These are phyloP conservation scores for Erodium chrysanthum DNA, from an alignment of 441 rosid species.

Conservation along the genomic window DNA sequence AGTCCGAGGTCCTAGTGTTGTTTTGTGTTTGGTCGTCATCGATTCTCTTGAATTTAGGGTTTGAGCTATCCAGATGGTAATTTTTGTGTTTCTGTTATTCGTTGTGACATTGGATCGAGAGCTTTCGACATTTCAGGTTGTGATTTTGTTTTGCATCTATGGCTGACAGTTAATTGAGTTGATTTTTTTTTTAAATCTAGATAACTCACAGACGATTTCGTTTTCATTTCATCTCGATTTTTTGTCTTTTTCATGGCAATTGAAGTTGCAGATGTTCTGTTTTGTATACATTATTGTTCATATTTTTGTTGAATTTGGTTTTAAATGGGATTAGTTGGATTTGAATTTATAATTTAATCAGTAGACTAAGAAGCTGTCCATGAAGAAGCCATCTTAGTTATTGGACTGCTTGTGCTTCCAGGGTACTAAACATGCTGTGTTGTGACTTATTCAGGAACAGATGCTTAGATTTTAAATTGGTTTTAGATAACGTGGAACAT, in stretches of 20 bases:
- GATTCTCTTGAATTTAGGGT: conserved; percentile 1
- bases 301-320: neutral
- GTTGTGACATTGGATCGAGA: neutral
- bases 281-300: neutral
- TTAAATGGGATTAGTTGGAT: neutral
- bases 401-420: too few species aligned
- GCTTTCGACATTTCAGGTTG: neutral
- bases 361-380: too few species aligned
- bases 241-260: neutral
- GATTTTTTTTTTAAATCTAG: neutral
- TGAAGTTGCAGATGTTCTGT: neutral
- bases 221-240: neutral
- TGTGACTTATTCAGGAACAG: neutral
- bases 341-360: neutral
- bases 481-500: neutral
- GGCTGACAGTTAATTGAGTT: neutral
- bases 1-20: neutral
- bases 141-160: neutral
- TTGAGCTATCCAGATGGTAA: neutral
- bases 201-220: neutral
- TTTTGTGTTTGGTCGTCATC: neutral
- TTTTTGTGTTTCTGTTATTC: neutral
- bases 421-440: neutral
- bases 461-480: neutral
- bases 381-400: too few species aligned